phyloP scores from a whole-genome alignment of 768 basidiomycete species.

The Podaxis carcinomalis region DNA sequence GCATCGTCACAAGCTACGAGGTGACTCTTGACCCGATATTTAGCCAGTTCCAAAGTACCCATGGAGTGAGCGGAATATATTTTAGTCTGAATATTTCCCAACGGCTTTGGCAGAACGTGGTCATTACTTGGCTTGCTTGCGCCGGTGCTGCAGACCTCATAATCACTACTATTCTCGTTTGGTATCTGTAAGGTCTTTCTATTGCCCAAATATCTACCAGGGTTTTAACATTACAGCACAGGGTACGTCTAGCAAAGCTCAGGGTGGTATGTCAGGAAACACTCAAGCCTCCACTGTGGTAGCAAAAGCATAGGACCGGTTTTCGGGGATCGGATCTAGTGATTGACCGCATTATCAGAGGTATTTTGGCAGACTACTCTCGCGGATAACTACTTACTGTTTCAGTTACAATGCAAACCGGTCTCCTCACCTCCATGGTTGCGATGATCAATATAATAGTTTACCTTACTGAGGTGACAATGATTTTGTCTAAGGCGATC shows the following conservation, averaged over 20 bases:
- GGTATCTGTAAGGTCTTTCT: slow-evolving; percentile 31
- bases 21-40: no score
- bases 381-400: neutral
- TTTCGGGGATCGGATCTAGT: slow-evolving; percentile 35
- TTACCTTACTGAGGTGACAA: slow-evolving; percentile 23
- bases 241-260: neutral
- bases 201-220: neutral
- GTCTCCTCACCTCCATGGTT: slow-evolving; percentile 28
- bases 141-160: slow-evolving; percentile 35
- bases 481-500: neutral
- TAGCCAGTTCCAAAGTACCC: no score
- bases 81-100: no score
- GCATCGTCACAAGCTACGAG: neutral
- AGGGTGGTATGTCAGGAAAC: neutral
- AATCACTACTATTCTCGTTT: slow-evolving; percentile 40
- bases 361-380: slow-evolving; percentile 14
- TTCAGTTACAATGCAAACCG: slow-evolving; percentile 34
- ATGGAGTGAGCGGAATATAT: no score
- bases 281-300: neutral
- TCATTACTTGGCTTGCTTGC: slow-evolving; percentile 37
- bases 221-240: neutral
- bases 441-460: slow-evolving; percentile 28
- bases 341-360: slow-evolving; percentile 38
- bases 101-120: slow-evolving; percentile 13
- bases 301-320: slow-evolving; percentile 39